Conservation (phyloP, 306 rosid genomes). For the Cucurbita moschata region DNA sequence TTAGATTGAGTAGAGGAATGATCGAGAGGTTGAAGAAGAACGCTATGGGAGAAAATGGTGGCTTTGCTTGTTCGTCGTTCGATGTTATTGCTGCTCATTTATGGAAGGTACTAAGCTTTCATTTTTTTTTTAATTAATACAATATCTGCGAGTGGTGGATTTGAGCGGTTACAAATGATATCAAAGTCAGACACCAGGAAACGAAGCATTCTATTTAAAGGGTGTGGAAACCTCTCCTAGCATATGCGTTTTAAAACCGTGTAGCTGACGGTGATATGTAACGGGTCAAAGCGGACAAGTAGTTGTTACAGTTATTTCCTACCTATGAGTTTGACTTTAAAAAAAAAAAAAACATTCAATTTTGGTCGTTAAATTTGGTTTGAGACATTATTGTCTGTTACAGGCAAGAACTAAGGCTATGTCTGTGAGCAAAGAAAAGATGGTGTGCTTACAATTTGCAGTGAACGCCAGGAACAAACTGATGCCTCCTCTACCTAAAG, state of each 20-base stretch:
- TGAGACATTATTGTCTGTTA: background rate
- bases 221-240: no score
- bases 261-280: no score
- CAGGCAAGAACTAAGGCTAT: slow-evolving; percentile 53
- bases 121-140: no score
- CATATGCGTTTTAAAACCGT: no score
- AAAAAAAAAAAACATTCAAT: no score
- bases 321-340: no score
- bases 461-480: slow-evolving; percentile 49
- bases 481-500: slow-evolving; percentile 35
- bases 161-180: no score
- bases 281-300: no score
- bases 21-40: slow-evolving; percentile 34
- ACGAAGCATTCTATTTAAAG: no score
- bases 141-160: no score
- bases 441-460: slow-evolving; percentile 54
- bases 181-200: no score
- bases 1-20: slow-evolving; percentile 29
- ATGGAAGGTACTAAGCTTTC: slow-evolving; percentile 45
- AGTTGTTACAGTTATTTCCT: no score
- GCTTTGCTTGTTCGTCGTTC: slow-evolving; percentile 45
- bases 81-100: slow-evolving; percentile 65
- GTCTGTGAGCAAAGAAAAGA: slow-evolving; percentile 28
- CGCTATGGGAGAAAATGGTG: slow-evolving; percentile 11
- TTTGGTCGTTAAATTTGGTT: background rate